These are phyloP conservation scores for Marchantia paleacea DNA, from an alignment of 225 moss, liverwort and hornwort genomes.

Conservation along the genomic window DNA sequence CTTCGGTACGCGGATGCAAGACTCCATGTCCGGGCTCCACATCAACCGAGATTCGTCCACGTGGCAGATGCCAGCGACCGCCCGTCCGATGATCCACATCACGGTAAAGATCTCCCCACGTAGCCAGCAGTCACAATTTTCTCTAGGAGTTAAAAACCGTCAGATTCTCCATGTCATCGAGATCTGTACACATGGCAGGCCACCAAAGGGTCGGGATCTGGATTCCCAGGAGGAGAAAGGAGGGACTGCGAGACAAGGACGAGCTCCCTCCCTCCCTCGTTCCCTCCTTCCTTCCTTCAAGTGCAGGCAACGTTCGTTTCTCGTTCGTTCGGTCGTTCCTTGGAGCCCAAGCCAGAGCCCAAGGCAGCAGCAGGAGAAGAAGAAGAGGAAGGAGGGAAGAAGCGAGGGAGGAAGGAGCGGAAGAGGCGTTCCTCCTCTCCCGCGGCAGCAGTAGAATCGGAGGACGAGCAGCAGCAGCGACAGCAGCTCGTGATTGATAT, in stretches of 20 bases:
- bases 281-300: neutral
- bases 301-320: neutral
- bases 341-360: neutral
- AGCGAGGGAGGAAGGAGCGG: neutral
- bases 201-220: too few species aligned
- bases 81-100: neutral
- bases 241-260: neutral
- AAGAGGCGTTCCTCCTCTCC: neutral
- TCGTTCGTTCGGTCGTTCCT: neutral
- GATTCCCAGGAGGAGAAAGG: neutral
- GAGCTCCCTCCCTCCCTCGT: neutral
- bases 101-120: neutral
- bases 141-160: neutral
- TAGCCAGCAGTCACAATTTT: neutral
- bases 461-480: neutral
- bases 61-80: too few species aligned
- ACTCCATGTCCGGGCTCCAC: neutral
- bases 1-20: neutral
- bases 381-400: neutral
- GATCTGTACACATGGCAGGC: neutral
- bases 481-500: neutral
- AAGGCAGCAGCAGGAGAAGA: neutral
- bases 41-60: neutral
- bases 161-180: neutral
- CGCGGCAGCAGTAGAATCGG: neutral